Conservation (phyloP, 352 stramenopile genomes). For the Phytophthora citrophthora region DNA sequence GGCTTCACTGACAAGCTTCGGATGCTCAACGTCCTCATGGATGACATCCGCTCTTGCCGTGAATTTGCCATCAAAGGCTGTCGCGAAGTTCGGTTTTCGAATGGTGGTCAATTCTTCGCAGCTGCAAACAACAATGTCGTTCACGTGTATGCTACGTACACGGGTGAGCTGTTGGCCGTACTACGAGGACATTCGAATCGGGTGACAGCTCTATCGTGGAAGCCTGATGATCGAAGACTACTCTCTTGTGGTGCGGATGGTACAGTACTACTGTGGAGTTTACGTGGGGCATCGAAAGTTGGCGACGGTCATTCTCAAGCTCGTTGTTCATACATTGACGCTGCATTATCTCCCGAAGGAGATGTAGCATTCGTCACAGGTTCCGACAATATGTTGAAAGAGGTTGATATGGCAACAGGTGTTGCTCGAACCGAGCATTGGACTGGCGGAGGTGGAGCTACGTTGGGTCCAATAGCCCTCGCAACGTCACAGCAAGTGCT, state of each 20-base stretch:
- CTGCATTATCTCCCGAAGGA: constrained; percentile 60
- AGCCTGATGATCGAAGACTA: constrained; percentile 77
- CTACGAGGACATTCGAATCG: constrained; percentile 85
- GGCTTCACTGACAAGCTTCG: constrained; percentile 95
- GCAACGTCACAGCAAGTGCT: constrained; percentile 89
- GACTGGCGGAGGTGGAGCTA: constrained; percentile 36
- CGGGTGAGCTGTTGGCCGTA: constrained; percentile 69
- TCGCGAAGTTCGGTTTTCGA: constrained; percentile 90
- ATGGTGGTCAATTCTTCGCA: constrained; percentile 92
- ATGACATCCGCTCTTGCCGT: constrained; percentile 91
- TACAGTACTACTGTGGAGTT: constrained; percentile 79
- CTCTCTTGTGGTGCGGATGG: constrained; percentile 81
- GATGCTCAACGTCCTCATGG: constrained; percentile 95
- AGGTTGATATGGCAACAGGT: constrained; percentile 84
- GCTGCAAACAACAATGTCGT: constrained; percentile 91
- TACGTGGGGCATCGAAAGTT: constrained; percentile 75
- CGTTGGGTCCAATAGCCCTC: constrained; percentile 83
- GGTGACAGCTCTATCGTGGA: constrained; percentile 83
- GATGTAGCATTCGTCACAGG: constrained; percentile 89
- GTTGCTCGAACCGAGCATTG: constrained; percentile 65
- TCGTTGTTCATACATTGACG: constrained; percentile 75
- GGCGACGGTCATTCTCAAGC: constrained; percentile 82
- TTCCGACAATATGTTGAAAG: constrained; percentile 90
- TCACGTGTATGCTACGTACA: constrained; percentile 86
- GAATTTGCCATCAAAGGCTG: constrained; percentile 94